Evolutionary conservation across 73 alveolate genomes (phyloP).

Genomic region (Paraurostyla sp.): DNA sequence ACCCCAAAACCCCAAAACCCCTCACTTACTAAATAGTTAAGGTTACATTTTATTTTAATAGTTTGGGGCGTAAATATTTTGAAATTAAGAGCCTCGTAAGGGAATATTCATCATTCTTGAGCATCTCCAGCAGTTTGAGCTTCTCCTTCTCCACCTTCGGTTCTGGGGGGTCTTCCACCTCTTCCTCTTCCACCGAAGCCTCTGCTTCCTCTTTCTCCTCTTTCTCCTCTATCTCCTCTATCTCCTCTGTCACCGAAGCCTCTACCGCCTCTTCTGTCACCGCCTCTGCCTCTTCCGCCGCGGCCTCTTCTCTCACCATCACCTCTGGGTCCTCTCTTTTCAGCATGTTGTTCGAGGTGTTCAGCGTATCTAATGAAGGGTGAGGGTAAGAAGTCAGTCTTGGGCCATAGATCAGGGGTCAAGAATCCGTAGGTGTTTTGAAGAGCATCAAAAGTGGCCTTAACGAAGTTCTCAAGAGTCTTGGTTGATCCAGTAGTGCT

Average conservation of each 20-base stretch:
- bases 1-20: no score
- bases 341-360: constrained; percentile 62
- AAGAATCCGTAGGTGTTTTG: constrained; percentile 96
- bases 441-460: constrained; percentile 99
- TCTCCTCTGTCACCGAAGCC: constrained; percentile 77
- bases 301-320: constrained; percentile 54
- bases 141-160: constrained; percentile 81
- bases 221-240: constrained; percentile 65
- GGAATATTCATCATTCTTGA: no score
- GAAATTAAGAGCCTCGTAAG: no score
- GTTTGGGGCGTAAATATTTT: no score
- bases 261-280: constrained; percentile 72
- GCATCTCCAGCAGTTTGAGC: constrained; percentile 96
- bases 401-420: constrained; percentile 99
- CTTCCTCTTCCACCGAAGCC: constrained; percentile 84
- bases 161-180: constrained; percentile 63
- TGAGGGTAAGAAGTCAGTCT: constrained; percentile 79
- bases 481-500: constrained; percentile 98
- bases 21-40: no score
- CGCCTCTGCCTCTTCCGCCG: constrained; percentile 45
- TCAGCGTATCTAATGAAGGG: constrained; percentile 93
- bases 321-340: constrained; percentile 51
- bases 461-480: constrained; percentile 98
- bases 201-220: constrained; percentile 67
- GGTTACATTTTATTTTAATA: no score